Conservation (phyloP, 106 monocot genomes). For the Allium sativum region DNA sequence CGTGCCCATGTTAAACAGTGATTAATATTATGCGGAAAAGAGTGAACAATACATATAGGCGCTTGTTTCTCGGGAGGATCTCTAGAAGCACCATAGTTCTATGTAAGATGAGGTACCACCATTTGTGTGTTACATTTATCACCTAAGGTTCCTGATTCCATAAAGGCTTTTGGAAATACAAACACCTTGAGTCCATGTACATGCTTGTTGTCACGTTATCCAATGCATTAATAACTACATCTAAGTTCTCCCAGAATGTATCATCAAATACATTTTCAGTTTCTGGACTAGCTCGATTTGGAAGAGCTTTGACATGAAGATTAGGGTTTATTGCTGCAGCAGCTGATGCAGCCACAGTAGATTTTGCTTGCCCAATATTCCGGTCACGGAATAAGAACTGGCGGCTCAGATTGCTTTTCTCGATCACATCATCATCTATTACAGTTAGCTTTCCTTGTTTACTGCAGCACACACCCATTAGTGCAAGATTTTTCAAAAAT, state of each 20-base stretch:
- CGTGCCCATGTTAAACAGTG: constrained; percentile 91
- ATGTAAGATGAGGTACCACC: constrained; percentile 84
- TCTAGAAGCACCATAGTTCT: constrained; percentile 83
- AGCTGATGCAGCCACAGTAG: constrained; percentile 9
- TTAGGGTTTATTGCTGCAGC: constrained; percentile 40
- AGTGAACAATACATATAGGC: constrained; percentile 88
- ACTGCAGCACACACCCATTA: constrained; percentile 49
- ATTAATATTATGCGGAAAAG: constrained; percentile 89
- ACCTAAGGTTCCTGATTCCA: constrained; percentile 87
- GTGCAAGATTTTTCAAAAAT: constrained; percentile 76
- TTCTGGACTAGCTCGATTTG: constrained; percentile 71
- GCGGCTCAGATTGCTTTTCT: constrained; percentile 13
- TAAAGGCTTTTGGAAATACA: constrained; percentile 87
- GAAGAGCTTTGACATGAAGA: constrained; percentile 67
- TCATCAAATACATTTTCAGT: constrained; percentile 83
- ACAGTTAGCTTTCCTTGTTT: constrained; percentile 4
- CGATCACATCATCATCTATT: too few relatives aligned
- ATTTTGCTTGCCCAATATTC: constrained; percentile 17
- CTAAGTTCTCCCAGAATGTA: constrained; percentile 68
- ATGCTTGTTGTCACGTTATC: constrained; percentile 86
- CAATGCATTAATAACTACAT: constrained; percentile 72
- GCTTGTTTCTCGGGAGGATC: constrained; percentile 90
- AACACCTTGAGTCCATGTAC: constrained; percentile 67
- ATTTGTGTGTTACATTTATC: constrained; percentile 84
- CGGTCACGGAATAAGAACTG: constrained; percentile 15